phyloP scores from a whole-genome alignment of 2,329 filamentous ascomycete genomes.

The Epichloe coenophiala region DNA sequence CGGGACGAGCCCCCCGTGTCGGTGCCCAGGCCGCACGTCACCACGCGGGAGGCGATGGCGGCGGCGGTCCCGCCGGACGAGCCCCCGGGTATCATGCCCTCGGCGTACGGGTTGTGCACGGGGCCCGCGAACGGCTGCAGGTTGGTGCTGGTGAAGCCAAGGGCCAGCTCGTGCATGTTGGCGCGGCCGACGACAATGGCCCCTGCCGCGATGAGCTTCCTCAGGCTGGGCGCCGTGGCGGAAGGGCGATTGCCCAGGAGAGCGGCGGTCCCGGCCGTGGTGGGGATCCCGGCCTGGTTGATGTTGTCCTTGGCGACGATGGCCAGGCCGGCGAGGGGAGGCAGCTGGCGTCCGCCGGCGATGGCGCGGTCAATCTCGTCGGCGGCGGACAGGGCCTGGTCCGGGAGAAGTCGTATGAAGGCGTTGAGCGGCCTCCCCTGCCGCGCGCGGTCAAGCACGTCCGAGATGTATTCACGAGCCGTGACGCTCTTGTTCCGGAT shows the following conservation, averaged over 20 bases:
- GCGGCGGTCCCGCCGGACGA: constrained; percentile 10
- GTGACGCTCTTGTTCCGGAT: constrained; percentile 1
- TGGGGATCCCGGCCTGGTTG: constrained; percentile 7
- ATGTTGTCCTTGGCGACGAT: constrained; percentile 12
- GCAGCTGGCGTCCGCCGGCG: constrained; percentile 4
- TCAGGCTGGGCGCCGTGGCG: constrained; percentile 9
- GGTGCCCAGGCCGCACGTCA: constrained; percentile 10
- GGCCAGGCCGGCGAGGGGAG: constrained; percentile 11
- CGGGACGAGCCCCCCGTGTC: constrained; percentile 11
- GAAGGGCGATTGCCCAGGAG: constrained; percentile 3
- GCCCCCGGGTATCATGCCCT: constrained; percentile 9
- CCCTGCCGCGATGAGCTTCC: constrained; percentile 12
- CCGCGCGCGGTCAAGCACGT: neutral
- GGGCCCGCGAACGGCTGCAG: constrained; percentile 7
- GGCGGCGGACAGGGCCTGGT: neutral
- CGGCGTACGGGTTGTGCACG: constrained; percentile 8
- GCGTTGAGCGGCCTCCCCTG: constrained; percentile 1
- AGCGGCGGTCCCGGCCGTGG: constrained; percentile 8
- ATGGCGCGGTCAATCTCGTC: constrained; percentile 2
- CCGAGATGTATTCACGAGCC: constrained; percentile 2
- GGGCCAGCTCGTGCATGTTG: constrained; percentile 30
- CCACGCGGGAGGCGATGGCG: constrained; percentile 9
- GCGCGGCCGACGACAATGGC: constrained; percentile 31
- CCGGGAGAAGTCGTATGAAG: constrained; percentile 1
- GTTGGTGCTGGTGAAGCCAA: constrained; percentile 10